These are phyloP conservation scores for Lipomyces starkeyi DNA, from an alignment of 805 yeast genomes.

Conservation along the genomic window DNA sequence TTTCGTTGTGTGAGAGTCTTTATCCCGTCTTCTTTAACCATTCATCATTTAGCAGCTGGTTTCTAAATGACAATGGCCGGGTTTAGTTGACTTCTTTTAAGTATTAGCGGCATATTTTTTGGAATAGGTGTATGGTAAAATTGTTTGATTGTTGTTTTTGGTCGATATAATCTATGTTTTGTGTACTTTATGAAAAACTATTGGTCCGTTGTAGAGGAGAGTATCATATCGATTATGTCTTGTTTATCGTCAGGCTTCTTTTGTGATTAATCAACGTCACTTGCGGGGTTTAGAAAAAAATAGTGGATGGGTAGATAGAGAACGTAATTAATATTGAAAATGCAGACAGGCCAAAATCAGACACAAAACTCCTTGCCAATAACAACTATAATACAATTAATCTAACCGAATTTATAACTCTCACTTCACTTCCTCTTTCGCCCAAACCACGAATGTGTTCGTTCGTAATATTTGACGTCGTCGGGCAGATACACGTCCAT, in stretches of 20 bases:
- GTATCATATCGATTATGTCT: not conserved
- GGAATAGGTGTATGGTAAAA: slow-evolving; percentile 6
- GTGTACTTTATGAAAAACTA: not conserved
- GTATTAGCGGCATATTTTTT: slow-evolving; percentile 4
- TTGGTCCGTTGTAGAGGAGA: not conserved
- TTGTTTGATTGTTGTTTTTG: not conserved
- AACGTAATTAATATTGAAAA: not conserved
- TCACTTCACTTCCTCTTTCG: not conserved
- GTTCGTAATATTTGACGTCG: not conserved
- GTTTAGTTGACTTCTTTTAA: not conserved
- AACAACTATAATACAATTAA: not conserved
- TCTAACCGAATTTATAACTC: not conserved
- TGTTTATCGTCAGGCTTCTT: not conserved
- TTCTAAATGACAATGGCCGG: not conserved
- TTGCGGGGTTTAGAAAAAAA: not conserved
- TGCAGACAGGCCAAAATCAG: not conserved
- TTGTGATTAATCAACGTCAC: not conserved
- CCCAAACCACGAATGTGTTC: slow-evolving; percentile 1
- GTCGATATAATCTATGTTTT: not conserved
- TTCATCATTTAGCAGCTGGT: not conserved
- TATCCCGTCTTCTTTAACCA: not conserved
- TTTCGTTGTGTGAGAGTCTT: slow-evolving; percentile 5
- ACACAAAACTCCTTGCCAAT: not conserved
- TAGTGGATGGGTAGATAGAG: not conserved
- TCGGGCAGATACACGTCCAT: slow-evolving; percentile 27